Percentiles rank a stretch among this genome's conserved stretches.
Conservation (phyloP, 768 basidiomycete species). For the Leccinum disarticulatum region DNA sequence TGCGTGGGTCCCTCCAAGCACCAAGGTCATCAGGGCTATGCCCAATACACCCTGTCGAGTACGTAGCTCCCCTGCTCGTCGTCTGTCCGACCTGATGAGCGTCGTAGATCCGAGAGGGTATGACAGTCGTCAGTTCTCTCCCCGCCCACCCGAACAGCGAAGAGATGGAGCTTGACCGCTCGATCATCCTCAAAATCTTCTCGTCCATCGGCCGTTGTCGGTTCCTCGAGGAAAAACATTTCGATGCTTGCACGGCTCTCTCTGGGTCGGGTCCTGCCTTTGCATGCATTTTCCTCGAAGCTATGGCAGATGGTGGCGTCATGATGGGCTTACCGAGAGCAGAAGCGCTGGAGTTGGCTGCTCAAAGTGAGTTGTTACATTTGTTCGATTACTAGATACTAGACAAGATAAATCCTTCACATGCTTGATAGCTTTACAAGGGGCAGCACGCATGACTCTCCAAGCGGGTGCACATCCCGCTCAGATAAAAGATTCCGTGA, state of each 20-base stretch:
- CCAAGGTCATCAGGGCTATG: conserved; percentile 93
- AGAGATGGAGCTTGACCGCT: conserved; percentile 56
- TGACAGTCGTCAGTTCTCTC: conserved; percentile 89
- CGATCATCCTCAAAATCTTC: conserved; percentile 89
- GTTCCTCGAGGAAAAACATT: conserved; percentile 97
- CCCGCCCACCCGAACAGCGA: conserved; percentile 42
- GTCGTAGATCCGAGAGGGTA: conserved; percentile 92
- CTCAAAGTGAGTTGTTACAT: conserved; percentile 70
- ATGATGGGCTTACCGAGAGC: conserved; percentile 98
- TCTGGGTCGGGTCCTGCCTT: conserved; percentile 97
- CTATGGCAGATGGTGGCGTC: conserved; percentile 98
- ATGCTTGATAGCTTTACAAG: conserved; percentile 74
- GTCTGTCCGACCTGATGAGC: not conserved
- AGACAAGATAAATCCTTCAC: not conserved
- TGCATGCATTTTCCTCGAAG: conserved; percentile 94
- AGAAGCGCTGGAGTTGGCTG: conserved; percentile 92
- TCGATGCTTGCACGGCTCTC: conserved; percentile 96
- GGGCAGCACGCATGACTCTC: conserved; percentile 93
- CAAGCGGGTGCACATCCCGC: conserved; percentile 91
- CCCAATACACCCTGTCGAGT: conserved; percentile 98
- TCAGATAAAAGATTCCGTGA: conserved; percentile 95
- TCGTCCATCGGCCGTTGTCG: conserved; percentile 95
- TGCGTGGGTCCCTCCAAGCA: conserved; percentile 71
- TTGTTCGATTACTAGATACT: not conserved
- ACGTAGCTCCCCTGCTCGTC: conserved; percentile 15